Evolutionary conservation across 768 basidiomycete species (phyloP).

Genomic region (Gautieria morchelliformis): DNA sequence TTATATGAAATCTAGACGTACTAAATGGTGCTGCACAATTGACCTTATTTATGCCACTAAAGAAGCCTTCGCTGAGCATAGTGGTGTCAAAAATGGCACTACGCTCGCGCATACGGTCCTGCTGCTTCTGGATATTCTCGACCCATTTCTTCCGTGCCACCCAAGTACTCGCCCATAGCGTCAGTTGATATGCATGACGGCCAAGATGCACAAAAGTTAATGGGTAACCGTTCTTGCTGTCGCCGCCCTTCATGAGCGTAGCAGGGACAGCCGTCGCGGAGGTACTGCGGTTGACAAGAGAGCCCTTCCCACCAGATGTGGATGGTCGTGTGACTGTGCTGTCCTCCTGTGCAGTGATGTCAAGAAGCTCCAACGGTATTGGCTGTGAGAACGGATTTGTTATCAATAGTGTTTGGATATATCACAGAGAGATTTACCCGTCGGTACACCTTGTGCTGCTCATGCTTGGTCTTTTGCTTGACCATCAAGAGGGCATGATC

Average conservation of each 20-base stretch:
- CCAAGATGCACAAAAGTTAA: constrained; percentile 94
- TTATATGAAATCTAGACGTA: constrained; percentile 36
- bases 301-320: constrained; percentile 14
- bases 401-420: neutral
- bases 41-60: constrained; percentile 74
- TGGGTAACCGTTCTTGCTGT: constrained; percentile 76
- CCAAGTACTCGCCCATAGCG: constrained; percentile 83
- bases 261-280: constrained; percentile 39
- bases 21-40: constrained; percentile 86
- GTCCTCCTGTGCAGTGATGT: constrained; percentile 74
- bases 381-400: constrained; percentile 43
- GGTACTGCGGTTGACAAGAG: constrained; percentile 31
- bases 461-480: constrained; percentile 85
- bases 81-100: constrained; percentile 82
- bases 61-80: constrained; percentile 81
- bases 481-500: constrained; percentile 95
- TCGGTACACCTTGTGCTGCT: constrained; percentile 89
- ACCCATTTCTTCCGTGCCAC: constrained; percentile 89
- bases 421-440: constrained; percentile 46
- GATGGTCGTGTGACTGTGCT: constrained; percentile 15
- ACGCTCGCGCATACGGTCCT: constrained; percentile 72
- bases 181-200: constrained; percentile 82
- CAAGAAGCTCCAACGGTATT: constrained; percentile 88
- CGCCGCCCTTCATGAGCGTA: constrained; percentile 28
- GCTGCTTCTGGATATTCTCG: constrained; percentile 84